Evolutionary conservation across 495 filamentous ascomycete species (phyloP).

Genomic region (Immersiella caudata): DNA sequence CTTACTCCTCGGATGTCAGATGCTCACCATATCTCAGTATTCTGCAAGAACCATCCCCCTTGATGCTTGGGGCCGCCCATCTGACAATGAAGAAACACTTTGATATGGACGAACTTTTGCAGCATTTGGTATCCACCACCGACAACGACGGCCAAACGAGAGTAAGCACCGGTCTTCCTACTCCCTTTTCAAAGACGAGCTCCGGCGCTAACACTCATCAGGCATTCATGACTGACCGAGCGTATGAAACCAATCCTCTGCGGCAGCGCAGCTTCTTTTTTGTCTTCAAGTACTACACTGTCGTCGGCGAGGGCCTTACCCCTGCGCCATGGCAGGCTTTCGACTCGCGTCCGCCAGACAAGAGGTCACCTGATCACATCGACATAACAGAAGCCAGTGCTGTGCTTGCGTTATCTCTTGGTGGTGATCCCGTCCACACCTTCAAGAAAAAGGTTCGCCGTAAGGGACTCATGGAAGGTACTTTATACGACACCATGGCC

Average conservation of each 20-base stretch:
- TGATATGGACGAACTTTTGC: conserved; percentile 57
- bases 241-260: conserved; percentile 40
- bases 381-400: conserved; percentile 53
- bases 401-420: conserved; percentile 52
- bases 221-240: conserved; percentile 41
- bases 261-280: conserved; percentile 55
- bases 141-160: conserved; percentile 39
- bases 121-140: conserved; percentile 42
- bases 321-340: conserved; percentile 56
- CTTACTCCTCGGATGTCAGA: neutral
- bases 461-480: conserved; percentile 37
- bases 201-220: conserved; percentile 5
- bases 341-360: conserved; percentile 42
- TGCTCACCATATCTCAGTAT: conserved; percentile 28
- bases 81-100: conserved; percentile 51
- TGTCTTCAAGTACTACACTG: conserved; percentile 58
- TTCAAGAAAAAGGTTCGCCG: conserved; percentile 42
- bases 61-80: conserved; percentile 55
- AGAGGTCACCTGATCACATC: conserved; percentile 46
- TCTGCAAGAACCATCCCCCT: conserved; percentile 54
- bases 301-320: conserved; percentile 44
- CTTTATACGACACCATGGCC: conserved; percentile 50
- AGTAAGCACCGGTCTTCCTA: conserved; percentile 2
- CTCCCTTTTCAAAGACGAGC: neutral
- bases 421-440: conserved; percentile 40